Percentiles rank a stretch among this genome's conserved stretches.
These are phyloP conservation scores for Fusarium dlaminii DNA, from an alignment of 2,329 filamentous ascomycete genomes.

Conservation along the genomic window DNA sequence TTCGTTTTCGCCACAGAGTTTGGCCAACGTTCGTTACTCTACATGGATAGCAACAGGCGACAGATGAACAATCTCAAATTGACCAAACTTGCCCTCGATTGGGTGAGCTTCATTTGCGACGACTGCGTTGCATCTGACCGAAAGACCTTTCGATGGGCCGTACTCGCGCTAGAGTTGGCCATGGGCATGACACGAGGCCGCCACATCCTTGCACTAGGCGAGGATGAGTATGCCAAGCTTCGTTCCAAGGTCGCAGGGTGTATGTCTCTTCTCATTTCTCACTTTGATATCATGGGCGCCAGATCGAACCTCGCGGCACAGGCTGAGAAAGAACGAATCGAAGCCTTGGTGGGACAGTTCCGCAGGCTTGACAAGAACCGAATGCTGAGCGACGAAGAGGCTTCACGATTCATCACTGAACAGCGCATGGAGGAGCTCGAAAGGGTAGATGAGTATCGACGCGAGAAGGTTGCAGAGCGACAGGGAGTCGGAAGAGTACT, in stretches of 20 bases:
- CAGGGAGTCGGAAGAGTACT: conserved; percentile 90
- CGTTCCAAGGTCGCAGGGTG: conserved; percentile 92
- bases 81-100: conserved; percentile 91
- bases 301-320: conserved; percentile 92
- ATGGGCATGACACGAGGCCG: conserved; percentile 97
- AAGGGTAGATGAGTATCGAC: conserved; percentile 80
- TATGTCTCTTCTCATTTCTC: conserved; percentile 96
- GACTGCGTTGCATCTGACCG: conserved; percentile 94
- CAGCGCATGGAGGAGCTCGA: conserved; percentile 78
- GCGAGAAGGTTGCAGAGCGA: conserved; percentile 83
- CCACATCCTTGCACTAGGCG: conserved; percentile 89
- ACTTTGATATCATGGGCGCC: conserved; percentile 99
- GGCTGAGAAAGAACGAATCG: conserved; percentile 88
- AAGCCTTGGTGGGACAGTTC: conserved; percentile 80
- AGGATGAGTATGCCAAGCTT: conserved; percentile 85
- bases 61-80: conserved; percentile 98
- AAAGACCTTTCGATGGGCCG: conserved; percentile 97
- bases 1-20: conserved; percentile 99
- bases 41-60: conserved; percentile 94
- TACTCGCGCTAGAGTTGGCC: conserved; percentile 92
- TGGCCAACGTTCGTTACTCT: conserved; percentile 90
- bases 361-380: conserved; percentile 81
- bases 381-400: conserved; percentile 84
- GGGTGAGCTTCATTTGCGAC: conserved; percentile 98
- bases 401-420: conserved; percentile 75